These are phyloP conservation scores for Wickerhamiella vanderwaltii DNA, from an alignment of 805 yeast genomes.

Conservation along the genomic window DNA sequence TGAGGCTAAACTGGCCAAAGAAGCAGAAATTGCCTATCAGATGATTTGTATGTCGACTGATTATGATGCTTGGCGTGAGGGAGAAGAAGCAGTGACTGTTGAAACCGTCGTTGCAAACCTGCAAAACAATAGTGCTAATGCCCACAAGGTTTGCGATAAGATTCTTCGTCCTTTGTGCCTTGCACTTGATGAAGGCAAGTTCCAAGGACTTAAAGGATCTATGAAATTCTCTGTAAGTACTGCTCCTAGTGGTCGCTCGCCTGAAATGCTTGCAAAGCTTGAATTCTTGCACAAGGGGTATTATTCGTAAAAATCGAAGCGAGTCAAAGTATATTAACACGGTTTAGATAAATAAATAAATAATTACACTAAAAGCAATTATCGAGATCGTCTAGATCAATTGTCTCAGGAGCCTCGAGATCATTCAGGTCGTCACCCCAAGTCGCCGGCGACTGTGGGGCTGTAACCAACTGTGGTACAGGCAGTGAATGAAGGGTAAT, in stretches of 20 bases:
- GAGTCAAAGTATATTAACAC: too few relatives aligned
- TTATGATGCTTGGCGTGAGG: constrained; percentile 96
- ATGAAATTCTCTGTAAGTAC: constrained; percentile 80
- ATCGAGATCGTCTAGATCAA: constrained; percentile 24
- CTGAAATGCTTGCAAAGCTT: constrained; percentile 64
- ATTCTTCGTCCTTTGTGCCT: constrained; percentile 56
- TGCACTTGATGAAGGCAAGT: constrained; percentile 42
- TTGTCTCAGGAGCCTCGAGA: constrained; percentile 22
- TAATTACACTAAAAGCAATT: constrained; percentile 1
- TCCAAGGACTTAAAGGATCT: constrained; percentile 55
- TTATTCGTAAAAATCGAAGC: constrained; percentile 6
- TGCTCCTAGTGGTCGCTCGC: constrained; percentile 55
- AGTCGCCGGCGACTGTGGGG: constrained; percentile 14
- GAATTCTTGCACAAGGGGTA: constrained; percentile 80
- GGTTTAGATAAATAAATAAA: constrained; percentile 14
- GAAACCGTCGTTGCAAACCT: constrained; percentile 89
- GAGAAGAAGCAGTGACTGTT: constrained; percentile 95
- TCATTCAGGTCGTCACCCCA: constrained; percentile 14
- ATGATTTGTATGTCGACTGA: constrained; percentile 99
- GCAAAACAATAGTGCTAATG: constrained; percentile 76
- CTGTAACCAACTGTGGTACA: constrained; percentile 10
- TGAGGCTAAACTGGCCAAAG: constrained; percentile 94
- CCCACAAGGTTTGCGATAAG: constrained; percentile 60
- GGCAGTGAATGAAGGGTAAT: constrained; percentile 16
- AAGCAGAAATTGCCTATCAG: constrained; percentile 93